Base-by-base conservation (phyloP, 306 rosid genomes). In the Mimosa bimucronata region DNA sequence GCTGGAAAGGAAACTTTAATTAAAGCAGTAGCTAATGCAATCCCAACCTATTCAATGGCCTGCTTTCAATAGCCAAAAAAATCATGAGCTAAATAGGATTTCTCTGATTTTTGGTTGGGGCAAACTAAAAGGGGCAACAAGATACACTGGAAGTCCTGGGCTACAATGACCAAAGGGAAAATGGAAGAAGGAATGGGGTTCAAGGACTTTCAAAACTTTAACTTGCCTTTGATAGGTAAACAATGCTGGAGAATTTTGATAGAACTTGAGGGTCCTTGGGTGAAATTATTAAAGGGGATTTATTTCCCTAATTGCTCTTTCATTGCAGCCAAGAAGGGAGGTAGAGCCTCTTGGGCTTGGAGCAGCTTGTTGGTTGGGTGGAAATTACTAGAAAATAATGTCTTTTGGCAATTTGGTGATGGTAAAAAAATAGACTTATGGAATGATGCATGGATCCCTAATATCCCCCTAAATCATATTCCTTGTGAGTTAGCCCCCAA, bases 41-140 rank as follows among this genome's bases (percentile, higher is more conserved):
- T n/a, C n/a, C n/a, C n/a, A n/a, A n/a, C n/a, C n/a, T n/a, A n/a
- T n/a, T n/a, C n/a, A n/a, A n/a, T n/a, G n/a, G n/a, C n/a, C n/a
- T n/a, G n/a, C n/a, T n/a, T n/a, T n/a, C n/a, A n/a, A n/a, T n/a
- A n/a, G n/a, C n/a, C n/a, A n/a, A n/a, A n/a, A n/a, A n/a, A n/a
- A n/a, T n/a, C n/a, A n/a, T n/a, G n/a, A n/a, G n/a, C n/a, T n/a
- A n/a, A n/a, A n/a, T n/a, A n/a, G n/a, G n/a, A n/a, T n/a, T n/a
- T n/a, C n/a, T n/a, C n/a, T n/a, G n/a, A n/a, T n/a, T n/a, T n/a
- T n/a, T n/a, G 52, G 52, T 45, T 15, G 16, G 50, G 18, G 0
- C 0, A 0, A 0, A 1, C 18, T 0, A 6, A 13, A 1, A 13
- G 1, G 1, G 16, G 52, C 3, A 13, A 14, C 0, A 45, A 45